Evolutionary conservation across 192 early-diverging fungal species (phyloP).

Genomic region (Borealophlyctis nickersoniae): DNA sequence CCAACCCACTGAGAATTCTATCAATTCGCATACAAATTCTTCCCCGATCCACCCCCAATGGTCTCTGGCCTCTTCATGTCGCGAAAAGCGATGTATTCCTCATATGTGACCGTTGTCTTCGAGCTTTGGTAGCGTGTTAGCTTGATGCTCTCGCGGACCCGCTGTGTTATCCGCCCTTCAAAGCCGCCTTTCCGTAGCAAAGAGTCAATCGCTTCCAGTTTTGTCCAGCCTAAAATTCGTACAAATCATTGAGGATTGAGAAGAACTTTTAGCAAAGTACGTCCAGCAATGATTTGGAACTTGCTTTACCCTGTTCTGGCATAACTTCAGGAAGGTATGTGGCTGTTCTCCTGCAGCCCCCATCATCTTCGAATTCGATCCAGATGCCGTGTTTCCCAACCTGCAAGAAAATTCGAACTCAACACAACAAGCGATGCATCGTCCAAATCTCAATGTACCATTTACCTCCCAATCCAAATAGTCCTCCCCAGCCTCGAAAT

Average conservation of each 20-base stretch:
- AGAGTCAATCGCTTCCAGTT: conserved; percentile 78
- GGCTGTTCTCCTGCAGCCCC: conserved; percentile 52
- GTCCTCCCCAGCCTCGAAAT: conserved; percentile 76
- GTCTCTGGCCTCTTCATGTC: conserved; percentile 3
- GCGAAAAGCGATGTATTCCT: conserved; percentile 58
- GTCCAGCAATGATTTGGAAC: neutral
- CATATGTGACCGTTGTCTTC: conserved; percentile 68
- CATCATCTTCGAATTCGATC: conserved; percentile 72
- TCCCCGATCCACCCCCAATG: too few relatives aligned
- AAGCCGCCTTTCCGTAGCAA: conserved; percentile 86
- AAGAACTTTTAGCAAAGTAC: too few relatives aligned
- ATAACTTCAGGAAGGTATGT: conserved; percentile 93
- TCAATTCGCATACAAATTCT: too few relatives aligned
- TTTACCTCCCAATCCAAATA: conserved; percentile 81
- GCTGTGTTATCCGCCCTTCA: conserved; percentile 56
- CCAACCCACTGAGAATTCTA: too few relatives aligned
- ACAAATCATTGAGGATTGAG: too few relatives aligned
- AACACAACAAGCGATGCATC: too few relatives aligned
- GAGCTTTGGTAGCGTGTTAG: conserved; percentile 82
- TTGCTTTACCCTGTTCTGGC: conserved; percentile 63
- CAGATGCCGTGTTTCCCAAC: conserved; percentile 90
- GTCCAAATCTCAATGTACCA: neutral
- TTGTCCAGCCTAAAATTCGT: conserved; percentile 64
- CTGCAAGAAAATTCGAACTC: neutral
- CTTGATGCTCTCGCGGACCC: conserved; percentile 54